phyloP scores from a whole-genome alignment of 768 basidiomycete species.

The Phaeolepiota aurea region DNA sequence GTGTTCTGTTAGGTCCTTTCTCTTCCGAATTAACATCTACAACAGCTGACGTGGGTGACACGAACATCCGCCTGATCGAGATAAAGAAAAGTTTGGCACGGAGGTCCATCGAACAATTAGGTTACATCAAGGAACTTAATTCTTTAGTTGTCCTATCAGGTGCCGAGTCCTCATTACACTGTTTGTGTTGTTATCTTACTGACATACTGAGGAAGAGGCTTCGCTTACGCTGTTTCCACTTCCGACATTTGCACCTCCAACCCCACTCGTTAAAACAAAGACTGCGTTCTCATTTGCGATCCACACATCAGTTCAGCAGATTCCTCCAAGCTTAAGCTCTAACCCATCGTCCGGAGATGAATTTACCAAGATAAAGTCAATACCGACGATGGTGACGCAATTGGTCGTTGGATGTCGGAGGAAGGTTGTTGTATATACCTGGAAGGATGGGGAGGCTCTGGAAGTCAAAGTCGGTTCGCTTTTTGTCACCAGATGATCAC shows the following conservation, averaged over 20 bases:
- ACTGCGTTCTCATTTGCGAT: slow-evolving; percentile 78
- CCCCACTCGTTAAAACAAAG: slow-evolving; percentile 68
- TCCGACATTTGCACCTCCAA: slow-evolving; percentile 62
- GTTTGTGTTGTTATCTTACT: slow-evolving; percentile 8
- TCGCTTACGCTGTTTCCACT: slow-evolving; percentile 67
- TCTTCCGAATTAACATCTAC: no score
- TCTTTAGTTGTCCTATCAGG: slow-evolving; percentile 82
- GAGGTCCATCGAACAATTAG: slow-evolving; percentile 81
- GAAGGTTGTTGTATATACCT: slow-evolving; percentile 77
- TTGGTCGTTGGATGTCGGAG: slow-evolving; percentile 82
- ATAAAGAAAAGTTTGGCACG: slow-evolving; percentile 57
- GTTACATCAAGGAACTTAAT: slow-evolving; percentile 78
- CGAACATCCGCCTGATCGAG: slow-evolving; percentile 41
- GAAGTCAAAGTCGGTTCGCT: slow-evolving; percentile 61
- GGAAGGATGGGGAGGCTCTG: slow-evolving; percentile 79
- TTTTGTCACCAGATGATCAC: no score
- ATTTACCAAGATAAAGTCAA: slow-evolving; percentile 29
- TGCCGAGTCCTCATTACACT: no score
- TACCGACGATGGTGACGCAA: slow-evolving; percentile 64
- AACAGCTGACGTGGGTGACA: slow-evolving; percentile 20
- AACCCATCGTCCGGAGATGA: slow-evolving; percentile 14
- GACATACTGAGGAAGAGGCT: not conserved
- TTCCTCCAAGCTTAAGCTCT: slow-evolving; percentile 14
- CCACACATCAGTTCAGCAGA: slow-evolving; percentile 48
- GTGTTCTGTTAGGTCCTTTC: no score